A percentile compares a stretch with the other conserved stretches of the same genome.
These are phyloP conservation scores for Clarireedia paspali DNA, from an alignment of 2,329 filamentous ascomycete genomes.

Conservation along the genomic window DNA sequence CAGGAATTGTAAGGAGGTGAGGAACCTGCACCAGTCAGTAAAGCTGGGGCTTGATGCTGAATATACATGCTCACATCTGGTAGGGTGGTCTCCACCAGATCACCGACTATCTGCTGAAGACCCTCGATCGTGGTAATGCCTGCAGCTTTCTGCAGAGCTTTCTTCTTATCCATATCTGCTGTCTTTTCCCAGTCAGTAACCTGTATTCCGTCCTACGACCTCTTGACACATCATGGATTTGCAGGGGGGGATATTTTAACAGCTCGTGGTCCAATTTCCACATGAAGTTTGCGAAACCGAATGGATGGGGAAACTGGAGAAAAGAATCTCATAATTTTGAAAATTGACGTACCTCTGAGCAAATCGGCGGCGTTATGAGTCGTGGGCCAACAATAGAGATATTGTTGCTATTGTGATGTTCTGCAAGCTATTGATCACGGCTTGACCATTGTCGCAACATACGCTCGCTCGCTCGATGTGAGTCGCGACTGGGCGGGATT, in stretches of 20 bases:
- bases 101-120: not conserved
- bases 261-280: not conserved
- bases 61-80: conserved; percentile 6
- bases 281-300: not conserved
- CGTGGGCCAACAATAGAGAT: not conserved
- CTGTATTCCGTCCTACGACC: not conserved
- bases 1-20: conserved; percentile 5
- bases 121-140: conserved; percentile 1
- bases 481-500: conserved; percentile 4
- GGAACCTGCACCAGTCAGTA: conserved; percentile 2
- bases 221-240: not conserved
- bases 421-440: conserved; percentile 18
- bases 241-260: not conserved
- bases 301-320: not conserved
- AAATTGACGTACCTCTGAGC: not conserved
- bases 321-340: not conserved
- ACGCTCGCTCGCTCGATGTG: conserved; percentile 9
- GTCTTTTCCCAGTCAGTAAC: not conserved
- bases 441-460: conserved; percentile 23
- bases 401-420: conserved; percentile 4
- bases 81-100: conserved; percentile 2
- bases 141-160: not conserved
- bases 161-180: not conserved
- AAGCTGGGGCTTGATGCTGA: not conserved
- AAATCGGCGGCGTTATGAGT: not conserved